Evolutionary conservation across 2,329 filamentous ascomycete genomes (phyloP).

Genomic region (Arthrocladium fulminans): DNA sequence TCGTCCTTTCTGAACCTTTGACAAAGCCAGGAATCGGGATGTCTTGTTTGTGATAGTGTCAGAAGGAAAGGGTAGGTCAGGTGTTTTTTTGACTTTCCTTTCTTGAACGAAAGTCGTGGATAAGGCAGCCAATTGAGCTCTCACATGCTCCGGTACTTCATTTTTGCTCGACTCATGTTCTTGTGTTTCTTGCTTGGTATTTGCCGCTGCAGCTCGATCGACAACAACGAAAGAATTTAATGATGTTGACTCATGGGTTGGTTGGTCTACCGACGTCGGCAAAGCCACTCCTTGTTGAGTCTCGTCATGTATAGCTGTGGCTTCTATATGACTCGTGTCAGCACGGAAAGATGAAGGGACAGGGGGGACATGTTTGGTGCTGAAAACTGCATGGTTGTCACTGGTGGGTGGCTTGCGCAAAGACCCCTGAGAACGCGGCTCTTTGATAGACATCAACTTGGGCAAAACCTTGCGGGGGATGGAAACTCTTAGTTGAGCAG

Average conservation of each 20-base stretch:
- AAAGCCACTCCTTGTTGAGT: neutral
- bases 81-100: slow-evolving; percentile 30
- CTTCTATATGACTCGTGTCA: neutral
- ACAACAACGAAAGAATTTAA: neutral
- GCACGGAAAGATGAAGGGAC: no score
- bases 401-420: neutral
- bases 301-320: neutral
- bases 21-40: slow-evolving; percentile 79
- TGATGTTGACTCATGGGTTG: neutral
- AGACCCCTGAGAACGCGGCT: neutral
- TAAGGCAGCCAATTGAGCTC: slow-evolving; percentile 61
- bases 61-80: slow-evolving; percentile 55
- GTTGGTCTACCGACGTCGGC: neutral
- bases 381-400: neutral
- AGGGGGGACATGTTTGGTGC: no score
- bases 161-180: slow-evolving; percentile 23
- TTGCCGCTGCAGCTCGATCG: neutral
- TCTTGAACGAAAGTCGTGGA: slow-evolving; percentile 50
- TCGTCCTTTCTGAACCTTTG: slow-evolving; percentile 75
- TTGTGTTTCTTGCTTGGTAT: slow-evolving; percentile 23
- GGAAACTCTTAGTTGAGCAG: neutral
- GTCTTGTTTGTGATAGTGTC: slow-evolving; percentile 64
- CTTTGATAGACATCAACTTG: neutral
- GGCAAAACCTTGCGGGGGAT: neutral
- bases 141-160: slow-evolving; percentile 53